These are phyloP conservation scores for Stentor coeruleus DNA, from an alignment of 73 alveolate genomes.

Conservation along the genomic window DNA sequence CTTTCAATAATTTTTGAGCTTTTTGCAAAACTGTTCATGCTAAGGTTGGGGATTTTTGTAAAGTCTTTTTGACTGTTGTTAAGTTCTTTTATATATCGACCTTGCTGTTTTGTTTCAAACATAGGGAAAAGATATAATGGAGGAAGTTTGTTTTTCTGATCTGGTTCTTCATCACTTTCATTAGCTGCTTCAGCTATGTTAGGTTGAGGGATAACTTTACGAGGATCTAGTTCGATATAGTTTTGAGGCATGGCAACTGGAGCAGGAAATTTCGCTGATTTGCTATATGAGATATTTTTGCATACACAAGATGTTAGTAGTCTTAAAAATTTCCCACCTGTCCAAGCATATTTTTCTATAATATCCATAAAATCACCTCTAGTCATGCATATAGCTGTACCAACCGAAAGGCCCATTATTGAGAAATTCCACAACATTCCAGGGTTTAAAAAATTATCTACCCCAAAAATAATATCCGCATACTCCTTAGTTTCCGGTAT, in stretches of 20 bases:
- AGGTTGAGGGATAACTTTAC: background rate
- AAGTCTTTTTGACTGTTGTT: too few species aligned
- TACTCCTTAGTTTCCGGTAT: background rate
- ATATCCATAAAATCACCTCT: background rate
- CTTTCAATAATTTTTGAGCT: too few species aligned
- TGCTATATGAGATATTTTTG: background rate
- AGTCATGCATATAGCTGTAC: background rate
- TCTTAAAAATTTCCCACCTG: background rate
- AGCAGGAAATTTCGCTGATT: background rate
- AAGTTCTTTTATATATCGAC: too few species aligned
- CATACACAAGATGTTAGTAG: background rate
- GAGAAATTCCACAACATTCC: background rate
- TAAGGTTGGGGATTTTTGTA: too few species aligned
- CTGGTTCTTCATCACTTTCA: background rate
- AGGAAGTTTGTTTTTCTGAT: too few species aligned
- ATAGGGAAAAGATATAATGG: background rate
- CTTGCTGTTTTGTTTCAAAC: slow-evolving; percentile 3
- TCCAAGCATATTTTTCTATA: background rate
- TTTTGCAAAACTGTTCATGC: too few species aligned
- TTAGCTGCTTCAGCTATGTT: background rate
- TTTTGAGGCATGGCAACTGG: background rate
- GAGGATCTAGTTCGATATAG: background rate
- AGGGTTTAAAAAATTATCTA: background rate
- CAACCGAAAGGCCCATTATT: background rate
- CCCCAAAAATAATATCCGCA: background rate